These are phyloP conservation scores for Hypholoma sublateritium DNA, from an alignment of 768 basidiomycete species.

Conservation along the genomic window DNA sequence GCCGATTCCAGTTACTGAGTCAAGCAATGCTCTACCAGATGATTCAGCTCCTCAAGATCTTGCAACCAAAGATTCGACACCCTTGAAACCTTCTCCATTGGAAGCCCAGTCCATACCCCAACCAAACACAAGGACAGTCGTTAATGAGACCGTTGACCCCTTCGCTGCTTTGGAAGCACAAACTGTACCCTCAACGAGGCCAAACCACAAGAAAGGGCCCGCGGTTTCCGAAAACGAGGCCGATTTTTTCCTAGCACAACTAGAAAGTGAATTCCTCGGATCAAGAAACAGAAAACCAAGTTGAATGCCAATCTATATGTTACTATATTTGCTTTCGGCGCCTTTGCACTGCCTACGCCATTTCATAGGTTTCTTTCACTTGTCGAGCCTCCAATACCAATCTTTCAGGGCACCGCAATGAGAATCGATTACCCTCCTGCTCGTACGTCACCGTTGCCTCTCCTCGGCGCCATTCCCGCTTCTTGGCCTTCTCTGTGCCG, in stretches of 20 bases:
- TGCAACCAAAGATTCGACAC: too few species aligned
- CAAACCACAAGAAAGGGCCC: constrained; percentile 20
- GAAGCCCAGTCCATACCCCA: not conserved
- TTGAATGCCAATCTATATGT: constrained; percentile 31
- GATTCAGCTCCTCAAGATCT: not conserved
- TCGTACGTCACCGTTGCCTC: constrained; percentile 43
- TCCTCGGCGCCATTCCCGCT: constrained; percentile 30
- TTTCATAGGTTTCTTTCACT: not conserved
- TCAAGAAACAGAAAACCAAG: constrained; percentile 25
- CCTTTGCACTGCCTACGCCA: not conserved
- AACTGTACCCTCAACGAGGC: constrained; percentile 21
- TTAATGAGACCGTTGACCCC: constrained; percentile 35
- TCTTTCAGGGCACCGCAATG: constrained; percentile 48
- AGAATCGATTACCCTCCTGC: constrained; percentile 41
- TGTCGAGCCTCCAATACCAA: constrained; percentile 37
- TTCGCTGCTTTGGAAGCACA: constrained; percentile 50
- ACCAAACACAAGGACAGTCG: not conserved
- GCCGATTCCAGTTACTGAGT: not conserved
- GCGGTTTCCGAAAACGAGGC: constrained; percentile 35
- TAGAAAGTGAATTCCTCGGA: constrained; percentile 60
- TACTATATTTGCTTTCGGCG: not conserved
- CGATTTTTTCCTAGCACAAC: constrained; percentile 64
- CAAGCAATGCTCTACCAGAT: not conserved
- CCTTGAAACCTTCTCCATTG: too few species aligned
- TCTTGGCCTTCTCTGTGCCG: constrained; percentile 28